Base-by-base conservation (phyloP, 2,329 filamentous ascomycete genomes). In the Penicillium sp. region DNA sequence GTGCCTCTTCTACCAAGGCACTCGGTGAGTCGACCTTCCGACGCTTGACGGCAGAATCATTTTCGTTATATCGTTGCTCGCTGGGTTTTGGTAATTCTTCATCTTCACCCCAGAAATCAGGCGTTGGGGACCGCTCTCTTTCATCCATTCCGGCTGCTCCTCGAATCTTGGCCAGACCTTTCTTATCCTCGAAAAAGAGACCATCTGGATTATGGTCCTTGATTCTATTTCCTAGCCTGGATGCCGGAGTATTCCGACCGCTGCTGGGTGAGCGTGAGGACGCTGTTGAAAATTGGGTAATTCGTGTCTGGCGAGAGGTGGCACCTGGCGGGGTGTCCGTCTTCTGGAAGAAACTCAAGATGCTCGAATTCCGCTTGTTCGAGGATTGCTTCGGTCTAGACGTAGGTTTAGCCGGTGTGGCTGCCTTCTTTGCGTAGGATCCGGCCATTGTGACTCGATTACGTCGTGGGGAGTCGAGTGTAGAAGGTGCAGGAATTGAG, bases 291-390 rank as follows among this genome's bases (percentile, higher is more conserved):
- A 68, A 72, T 19, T 74, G 69, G 3, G 75, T 68, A 48, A 88
- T 86, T 9, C 87, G 76, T 16, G 76, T 74, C 48, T 83, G 70
- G 19, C 58, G 65, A 25, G 62, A 65, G 6, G 56, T 65, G 73
- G 54, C 85, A 77, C 49, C 78, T 72, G 44, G 69, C 0, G 70
- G 69, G 11, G 80, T 78, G 33, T 81, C 78, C 0, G 80, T 76
- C 63, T 88, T 89, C 62, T 87, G 83, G 64, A 90, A 90, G 67
- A 89, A 90, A 55, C 71, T 88, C 12, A 89, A 70, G 28, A 89
- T 89, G 55, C 83, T 89, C 6, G 77, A 75, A 59, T 88, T 88
- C 31, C 56, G 55, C 48, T 67, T 70, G 3, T 40, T 50, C 0
- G 63, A 58, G 1, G 60, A 50, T 12, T 53, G 34, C 36, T 58